phyloP scores from a whole-genome alignment of 73 alveolate species.

The Symbiodinium natans region DNA sequence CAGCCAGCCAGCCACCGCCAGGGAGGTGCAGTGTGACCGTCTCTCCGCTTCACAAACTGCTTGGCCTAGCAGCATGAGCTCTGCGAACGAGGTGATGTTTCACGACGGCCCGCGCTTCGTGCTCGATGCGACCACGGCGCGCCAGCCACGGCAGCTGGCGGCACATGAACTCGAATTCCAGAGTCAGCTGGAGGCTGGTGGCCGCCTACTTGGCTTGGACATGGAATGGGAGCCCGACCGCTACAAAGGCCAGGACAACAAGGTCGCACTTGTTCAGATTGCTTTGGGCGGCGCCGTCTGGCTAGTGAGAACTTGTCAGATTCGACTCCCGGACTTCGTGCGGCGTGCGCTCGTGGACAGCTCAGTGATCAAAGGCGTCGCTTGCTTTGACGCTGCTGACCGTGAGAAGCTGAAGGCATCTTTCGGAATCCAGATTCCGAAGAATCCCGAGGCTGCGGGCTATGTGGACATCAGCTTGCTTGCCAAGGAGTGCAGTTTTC shows the following conservation, averaged over 20 bases:
- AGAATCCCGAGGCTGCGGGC: neutral
- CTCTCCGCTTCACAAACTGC: too few relatives aligned
- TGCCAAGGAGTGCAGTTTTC: neutral
- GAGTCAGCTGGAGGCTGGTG: neutral
- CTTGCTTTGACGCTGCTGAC: neutral
- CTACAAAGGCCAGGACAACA: neutral
- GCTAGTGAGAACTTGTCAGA: conserved; percentile 7
- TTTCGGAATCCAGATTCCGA: neutral
- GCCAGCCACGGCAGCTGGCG: neutral
- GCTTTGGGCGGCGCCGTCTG: neutral
- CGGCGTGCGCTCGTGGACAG: neutral
- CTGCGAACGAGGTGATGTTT: neutral
- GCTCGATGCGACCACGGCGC: neutral
- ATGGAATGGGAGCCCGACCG: neutral
- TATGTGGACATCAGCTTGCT: conserved; percentile 4
- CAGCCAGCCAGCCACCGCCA: too few relatives aligned
- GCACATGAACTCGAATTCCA: neutral
- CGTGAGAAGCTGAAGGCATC: neutral
- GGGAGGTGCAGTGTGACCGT: too few relatives aligned
- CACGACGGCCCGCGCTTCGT: neutral
- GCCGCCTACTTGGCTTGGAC: neutral
- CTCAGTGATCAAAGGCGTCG: neutral
- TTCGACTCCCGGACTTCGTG: neutral
- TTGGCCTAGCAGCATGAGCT: too few relatives aligned
- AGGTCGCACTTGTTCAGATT: neutral